Evolutionary conservation across 164 flowering plant genomes (phyloP), one percentile per base, ranked within the genome.

Genomic region (Macadamia tetraphylla): DNA sequence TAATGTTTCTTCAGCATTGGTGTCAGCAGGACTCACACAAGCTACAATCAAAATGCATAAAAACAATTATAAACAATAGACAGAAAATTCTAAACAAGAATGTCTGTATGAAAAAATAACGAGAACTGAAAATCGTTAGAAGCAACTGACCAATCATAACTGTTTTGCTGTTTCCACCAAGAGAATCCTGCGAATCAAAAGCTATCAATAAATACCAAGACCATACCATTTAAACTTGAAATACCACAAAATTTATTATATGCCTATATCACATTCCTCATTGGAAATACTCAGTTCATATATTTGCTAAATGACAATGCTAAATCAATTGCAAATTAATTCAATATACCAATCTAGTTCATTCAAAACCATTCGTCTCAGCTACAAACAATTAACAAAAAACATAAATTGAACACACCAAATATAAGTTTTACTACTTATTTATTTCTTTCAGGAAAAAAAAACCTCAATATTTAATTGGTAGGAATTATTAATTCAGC

Each of bases 1-100:
- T 11, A 95, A 67, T 1, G 99, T 95, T 68, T 95, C 99, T 73
- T 95, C 99, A 0, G 99, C 95, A 83, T 95, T 95, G 63, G 94
- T 86, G 59, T 95, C 99, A 29, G 99, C 99, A 43, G 98, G 98
- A 71, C 99, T 95, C n/a, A 95, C 91, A 71, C 99, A 95, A 65
- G 98, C 98, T 95, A 65, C 10, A 51, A 69, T 48, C 6, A 17
- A 23, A 62, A 32, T 7, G 46, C 29, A 30, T 2, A 3, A 14
- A 68, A 49, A 29, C 10, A 15, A 42, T 12, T 3, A 64, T 13
- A 3, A 49, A 48, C 40, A 48, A n/a, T 11, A 30, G 32, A 30
- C 30, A 68, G 10, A 12, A 10, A 48, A 46, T 60, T 49, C 31
- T 43, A 40, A 68, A 60, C 70, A 68, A 68, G 12, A 1, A 30